Evolutionary conservation across 768 basidiomycete species (phyloP).

Genomic region (Boletus rubescentipes): DNA sequence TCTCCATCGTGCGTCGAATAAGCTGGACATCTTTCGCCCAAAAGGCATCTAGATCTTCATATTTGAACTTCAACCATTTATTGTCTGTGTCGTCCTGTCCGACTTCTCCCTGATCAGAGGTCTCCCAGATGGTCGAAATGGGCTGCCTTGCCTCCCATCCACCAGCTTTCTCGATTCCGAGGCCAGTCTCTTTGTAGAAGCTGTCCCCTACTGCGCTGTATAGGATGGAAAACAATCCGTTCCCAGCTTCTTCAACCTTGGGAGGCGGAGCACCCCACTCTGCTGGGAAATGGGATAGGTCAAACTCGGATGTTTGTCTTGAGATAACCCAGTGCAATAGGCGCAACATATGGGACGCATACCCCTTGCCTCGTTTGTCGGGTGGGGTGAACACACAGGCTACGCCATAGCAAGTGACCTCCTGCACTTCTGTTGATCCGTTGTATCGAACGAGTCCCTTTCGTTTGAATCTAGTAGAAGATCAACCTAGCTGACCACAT

Average conservation of each 20-base stretch:
- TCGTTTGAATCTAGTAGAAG: conserved; percentile 24
- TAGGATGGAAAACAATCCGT: conserved; percentile 45
- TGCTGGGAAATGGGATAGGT: too few species aligned
- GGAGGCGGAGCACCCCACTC: conserved; percentile 43
- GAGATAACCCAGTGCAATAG: conserved; percentile 51
- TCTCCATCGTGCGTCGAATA: conserved; percentile 34
- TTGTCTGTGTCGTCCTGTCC: neutral
- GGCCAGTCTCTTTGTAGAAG: conserved; percentile 46
- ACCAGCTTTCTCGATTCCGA: conserved; percentile 20
- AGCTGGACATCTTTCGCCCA: conserved; percentile 37
- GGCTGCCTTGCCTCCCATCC: conserved; percentile 44
- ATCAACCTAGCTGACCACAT: neutral
- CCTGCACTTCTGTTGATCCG: conserved; percentile 21
- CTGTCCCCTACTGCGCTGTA: conserved; percentile 44
- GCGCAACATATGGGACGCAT: conserved; percentile 62
- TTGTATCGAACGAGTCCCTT: conserved; percentile 26
- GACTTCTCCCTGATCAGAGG: conserved; percentile 15
- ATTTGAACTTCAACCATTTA: conserved; percentile 32
- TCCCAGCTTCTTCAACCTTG: conserved; percentile 31
- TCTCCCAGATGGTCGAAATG: conserved; percentile 40
- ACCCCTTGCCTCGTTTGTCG: conserved; percentile 49
- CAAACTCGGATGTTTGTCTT: too few species aligned
- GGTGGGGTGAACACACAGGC: conserved; percentile 56
- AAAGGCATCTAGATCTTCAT: conserved; percentile 10
- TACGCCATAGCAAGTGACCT: conserved; percentile 47